phyloP scores from a whole-genome alignment of 2,329 filamentous ascomycete species.

The Arthrinium puccinioides region DNA sequence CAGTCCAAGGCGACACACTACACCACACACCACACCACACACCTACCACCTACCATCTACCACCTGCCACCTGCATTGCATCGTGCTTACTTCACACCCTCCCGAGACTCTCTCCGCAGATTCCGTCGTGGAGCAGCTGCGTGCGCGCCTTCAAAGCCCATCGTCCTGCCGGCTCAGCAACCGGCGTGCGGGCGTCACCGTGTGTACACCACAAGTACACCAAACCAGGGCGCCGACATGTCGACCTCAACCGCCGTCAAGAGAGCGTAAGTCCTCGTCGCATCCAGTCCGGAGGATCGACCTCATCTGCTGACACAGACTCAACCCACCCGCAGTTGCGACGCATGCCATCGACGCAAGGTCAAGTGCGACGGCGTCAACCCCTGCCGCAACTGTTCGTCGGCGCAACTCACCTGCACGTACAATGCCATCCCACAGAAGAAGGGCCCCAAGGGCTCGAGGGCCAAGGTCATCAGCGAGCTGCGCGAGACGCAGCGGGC shows the following conservation, averaged over 20 bases:
- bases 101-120: no score
- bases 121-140: no score
- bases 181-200: no score
- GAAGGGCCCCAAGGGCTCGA: slow-evolving; percentile 67
- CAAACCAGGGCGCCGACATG: no score
- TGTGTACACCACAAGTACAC: no score
- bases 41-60: no score
- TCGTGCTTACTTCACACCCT: no score
- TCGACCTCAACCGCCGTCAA: slow-evolving; percentile 35
- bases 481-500: slow-evolving; percentile 62
- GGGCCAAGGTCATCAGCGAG: slow-evolving; percentile 70
- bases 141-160: no score
- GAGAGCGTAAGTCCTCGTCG: slow-evolving; percentile 6
- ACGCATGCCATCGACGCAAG: slow-evolving; percentile 68
- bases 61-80: no score
- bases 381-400: slow-evolving; percentile 64
- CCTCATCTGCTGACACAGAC: background rate
- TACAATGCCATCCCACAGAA: slow-evolving; percentile 71
- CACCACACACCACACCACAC: no score
- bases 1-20: no score
- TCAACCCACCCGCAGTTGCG: slow-evolving; percentile 44
- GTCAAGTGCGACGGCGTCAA: slow-evolving; percentile 67
- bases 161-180: background rate
- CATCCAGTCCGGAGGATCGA: background rate
- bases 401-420: slow-evolving; percentile 61